Evolutionary conservation across 2,329 filamentous ascomycete species (phyloP).

Genomic region (Fusarium foetens): DNA sequence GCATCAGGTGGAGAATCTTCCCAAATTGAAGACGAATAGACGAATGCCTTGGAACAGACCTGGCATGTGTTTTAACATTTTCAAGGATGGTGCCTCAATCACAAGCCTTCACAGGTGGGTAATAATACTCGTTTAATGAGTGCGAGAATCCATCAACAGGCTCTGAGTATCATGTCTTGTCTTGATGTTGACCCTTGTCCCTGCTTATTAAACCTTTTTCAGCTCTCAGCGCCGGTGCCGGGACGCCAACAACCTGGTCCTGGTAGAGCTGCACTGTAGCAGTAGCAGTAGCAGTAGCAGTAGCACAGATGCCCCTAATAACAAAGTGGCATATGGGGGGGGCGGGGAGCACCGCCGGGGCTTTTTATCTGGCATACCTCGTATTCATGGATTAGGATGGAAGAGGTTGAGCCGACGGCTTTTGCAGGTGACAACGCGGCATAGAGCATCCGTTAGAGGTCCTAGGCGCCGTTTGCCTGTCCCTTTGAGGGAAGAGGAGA

Average conservation of each 20-base stretch:
- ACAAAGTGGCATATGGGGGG: constrained; percentile 7
- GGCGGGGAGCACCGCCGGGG: constrained; percentile 1
- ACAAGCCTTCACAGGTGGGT: constrained; percentile 17
- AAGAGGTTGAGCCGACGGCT: constrained; percentile 26
- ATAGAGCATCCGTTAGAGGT: constrained; percentile 11
- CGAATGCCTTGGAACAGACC: constrained; percentile 25
- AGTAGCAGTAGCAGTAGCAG: background rate
- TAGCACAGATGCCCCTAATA: constrained; percentile 22
- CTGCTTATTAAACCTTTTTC: constrained; percentile 34
- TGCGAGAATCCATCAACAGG: constrained; percentile 8
- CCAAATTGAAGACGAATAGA: background rate
- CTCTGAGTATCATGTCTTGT: constrained; percentile 6
- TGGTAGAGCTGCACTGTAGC: background rate
- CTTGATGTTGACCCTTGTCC: constrained; percentile 2
- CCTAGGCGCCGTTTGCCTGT: constrained; percentile 36
- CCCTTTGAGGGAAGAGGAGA: constrained; percentile 20
- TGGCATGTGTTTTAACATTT: constrained; percentile 10
- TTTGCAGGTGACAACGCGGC: constrained; percentile 40
- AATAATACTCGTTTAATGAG: constrained; percentile 31
- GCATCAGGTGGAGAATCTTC: constrained; percentile 9
- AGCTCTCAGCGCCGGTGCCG: constrained; percentile 36
- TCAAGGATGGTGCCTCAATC: constrained; percentile 13
- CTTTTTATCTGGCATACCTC: constrained; percentile 17
- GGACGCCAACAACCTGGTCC: constrained; percentile 6
- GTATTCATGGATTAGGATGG: constrained; percentile 42